These are phyloP conservation scores for Salix caprea DNA, from an alignment of 345 rosid species.

Conservation along the genomic window DNA sequence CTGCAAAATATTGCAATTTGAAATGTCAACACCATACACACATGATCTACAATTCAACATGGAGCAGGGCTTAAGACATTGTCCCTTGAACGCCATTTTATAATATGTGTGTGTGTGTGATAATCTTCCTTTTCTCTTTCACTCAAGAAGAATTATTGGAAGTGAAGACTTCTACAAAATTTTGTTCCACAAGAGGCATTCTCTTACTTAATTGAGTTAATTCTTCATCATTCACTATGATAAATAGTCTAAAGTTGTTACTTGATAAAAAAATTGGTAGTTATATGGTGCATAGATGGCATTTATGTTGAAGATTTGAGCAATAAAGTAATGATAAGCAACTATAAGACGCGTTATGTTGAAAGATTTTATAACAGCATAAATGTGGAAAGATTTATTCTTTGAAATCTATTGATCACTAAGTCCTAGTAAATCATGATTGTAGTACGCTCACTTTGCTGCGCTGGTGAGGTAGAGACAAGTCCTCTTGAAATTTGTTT, in stretches of 20 bases:
- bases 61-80: background rate
- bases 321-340: background rate
- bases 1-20: slow-evolving; percentile 36
- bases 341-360: background rate
- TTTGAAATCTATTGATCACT: background rate
- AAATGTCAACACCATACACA: slow-evolving; percentile 6
- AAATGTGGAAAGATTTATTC: background rate
- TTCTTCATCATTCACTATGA: background rate
- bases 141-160: background rate
- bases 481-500: slow-evolving; percentile 81
- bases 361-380: background rate
- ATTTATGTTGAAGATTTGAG: background rate
- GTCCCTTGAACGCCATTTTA: background rate
- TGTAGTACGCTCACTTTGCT: slow-evolving; percentile 49
- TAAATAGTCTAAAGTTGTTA: background rate
- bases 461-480: slow-evolving; percentile 87
- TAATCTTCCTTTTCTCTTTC: background rate
- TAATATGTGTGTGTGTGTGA: background rate
- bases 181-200: background rate
- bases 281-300: background rate
- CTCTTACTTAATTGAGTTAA: background rate
- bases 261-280: background rate
- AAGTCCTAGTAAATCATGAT: background rate
- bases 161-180: background rate
- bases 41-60: background rate